Evolutionary conservation across 2,329 filamentous ascomycete species (phyloP).

Genomic region (Orbilia ellipsospora): DNA sequence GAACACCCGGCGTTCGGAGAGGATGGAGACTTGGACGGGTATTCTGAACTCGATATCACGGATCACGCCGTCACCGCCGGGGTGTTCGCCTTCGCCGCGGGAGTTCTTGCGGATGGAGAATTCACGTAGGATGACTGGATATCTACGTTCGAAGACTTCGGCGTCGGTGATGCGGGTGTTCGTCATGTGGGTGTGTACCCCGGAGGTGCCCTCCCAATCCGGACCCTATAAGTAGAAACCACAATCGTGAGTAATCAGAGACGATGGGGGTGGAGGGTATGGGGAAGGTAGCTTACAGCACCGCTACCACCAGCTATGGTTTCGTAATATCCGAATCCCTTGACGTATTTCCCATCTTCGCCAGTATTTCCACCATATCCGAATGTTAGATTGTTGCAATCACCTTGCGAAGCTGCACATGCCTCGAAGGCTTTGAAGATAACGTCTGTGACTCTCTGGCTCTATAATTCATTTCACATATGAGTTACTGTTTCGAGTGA

Average conservation of each 20-base stretch:
- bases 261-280: slow-evolving; percentile 1
- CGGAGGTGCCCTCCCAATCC: slow-evolving; percentile 77
- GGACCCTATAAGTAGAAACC: slow-evolving; percentile 65
- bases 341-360: slow-evolving; percentile 69
- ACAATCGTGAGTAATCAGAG: slow-evolving; percentile 11
- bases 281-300: slow-evolving; percentile 63
- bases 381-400: slow-evolving; percentile 87
- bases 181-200: slow-evolving; percentile 87
- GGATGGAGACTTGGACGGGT: slow-evolving; percentile 79
- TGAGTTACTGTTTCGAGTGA: neutral
- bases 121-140: slow-evolving; percentile 77
- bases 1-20: slow-evolving; percentile 80
- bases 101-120: slow-evolving; percentile 74
- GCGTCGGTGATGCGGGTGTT: slow-evolving; percentile 86
- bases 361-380: slow-evolving; percentile 75
- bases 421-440: slow-evolving; percentile 83
- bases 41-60: slow-evolving; percentile 84
- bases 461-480: slow-evolving; percentile 59
- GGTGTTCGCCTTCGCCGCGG: slow-evolving; percentile 73
- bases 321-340: slow-evolving; percentile 87
- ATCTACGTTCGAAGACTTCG: slow-evolving; percentile 81
- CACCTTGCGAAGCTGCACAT: slow-evolving; percentile 81
- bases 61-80: slow-evolving; percentile 80
- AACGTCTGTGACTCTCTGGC: slow-evolving; percentile 83
- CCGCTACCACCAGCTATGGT: slow-evolving; percentile 83